phyloP scores from a whole-genome alignment of 345 rosid species.

The Melaleuca quinquenervia region DNA sequence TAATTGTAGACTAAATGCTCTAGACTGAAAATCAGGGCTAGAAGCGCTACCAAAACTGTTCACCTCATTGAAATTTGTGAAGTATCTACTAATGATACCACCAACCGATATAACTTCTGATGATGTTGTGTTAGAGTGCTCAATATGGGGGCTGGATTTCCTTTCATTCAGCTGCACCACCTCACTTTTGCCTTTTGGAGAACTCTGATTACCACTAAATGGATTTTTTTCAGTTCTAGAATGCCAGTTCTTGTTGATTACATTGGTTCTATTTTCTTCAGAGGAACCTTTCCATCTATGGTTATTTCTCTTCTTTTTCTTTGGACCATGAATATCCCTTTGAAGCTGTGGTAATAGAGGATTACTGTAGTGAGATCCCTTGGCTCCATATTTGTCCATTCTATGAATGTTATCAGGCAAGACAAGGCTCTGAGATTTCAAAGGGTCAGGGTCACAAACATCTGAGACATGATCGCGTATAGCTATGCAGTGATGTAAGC shows the following conservation, averaged over 20 bases:
- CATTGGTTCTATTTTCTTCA: background rate
- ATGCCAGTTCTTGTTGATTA: background rate
- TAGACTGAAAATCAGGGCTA: background rate
- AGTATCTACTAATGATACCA: slow-evolving; percentile 1
- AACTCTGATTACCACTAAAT: background rate
- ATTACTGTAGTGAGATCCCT: background rate
- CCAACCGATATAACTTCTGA: slow-evolving; percentile 1
- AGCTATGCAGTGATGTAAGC: background rate
- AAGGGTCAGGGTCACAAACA: background rate
- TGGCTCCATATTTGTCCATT: background rate
- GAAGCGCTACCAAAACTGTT: background rate
- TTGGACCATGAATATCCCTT: background rate
- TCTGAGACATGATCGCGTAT: background rate
- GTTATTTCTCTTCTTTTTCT: slow-evolving; percentile 1
- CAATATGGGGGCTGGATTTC: background rate
- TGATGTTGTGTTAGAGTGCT: background rate
- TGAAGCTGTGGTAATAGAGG: background rate
- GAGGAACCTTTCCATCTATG: background rate
- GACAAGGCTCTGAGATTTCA: background rate
- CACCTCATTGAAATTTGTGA: slow-evolving; percentile 1
- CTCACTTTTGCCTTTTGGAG: background rate
- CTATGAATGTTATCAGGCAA: background rate
- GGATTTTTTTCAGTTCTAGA: background rate
- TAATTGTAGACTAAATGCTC: background rate
- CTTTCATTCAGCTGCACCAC: background rate